Evolutionary conservation across 1,284 basidiomycete species (phyloP), one percentile per base, ranked within the genome.

Genomic region (Cryptococcus sp.): DNA sequence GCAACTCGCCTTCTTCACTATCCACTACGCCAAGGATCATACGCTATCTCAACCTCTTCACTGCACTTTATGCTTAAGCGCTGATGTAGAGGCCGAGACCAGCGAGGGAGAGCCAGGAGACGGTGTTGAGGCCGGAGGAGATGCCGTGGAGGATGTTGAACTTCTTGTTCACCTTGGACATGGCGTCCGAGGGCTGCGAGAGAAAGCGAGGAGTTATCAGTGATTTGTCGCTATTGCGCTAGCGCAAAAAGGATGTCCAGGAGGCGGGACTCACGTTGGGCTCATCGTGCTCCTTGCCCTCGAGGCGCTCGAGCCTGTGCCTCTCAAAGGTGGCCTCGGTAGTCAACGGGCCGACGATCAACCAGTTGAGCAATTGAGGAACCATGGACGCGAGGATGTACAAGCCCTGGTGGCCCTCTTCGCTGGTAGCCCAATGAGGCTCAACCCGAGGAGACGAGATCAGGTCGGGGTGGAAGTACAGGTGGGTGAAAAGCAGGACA

Each of bases 341-440:
- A 13, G 78, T 65, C 54, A 66, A 58, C 3, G 79, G 79, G 10
- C 75, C 73, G n/a, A 79, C 67, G 42, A 68, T 58, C 5, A 76
- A 27, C 55, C 67, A 67, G 64, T 80, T 79, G 50, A 75, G 62
- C 7, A 80, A 77, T 66, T 90, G 86, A 17, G 80, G 74, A 5
- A 84, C 62, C 5, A 86, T 62, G 2, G 84, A 81, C 5, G 72
- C 77, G 0, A 78, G 81, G 30, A 91, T 82, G 5, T 84, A 79
- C 63, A 89, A 86, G n/a, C 83, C 85, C 74, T 90, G 89, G 5
- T 83, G 82, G 41, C 90, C 87, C 68, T 89, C 86, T 30, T 85
- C 83, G 49, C 64, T 66, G 45, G 68, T 85, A n/a, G 78, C 66
- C 66, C 75, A 76, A 52, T 79, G 61, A 67, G 70, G 62, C 83